Conservation (phyloP, 495 filamentous ascomycete species). For the Neurospora sp. region DNA sequence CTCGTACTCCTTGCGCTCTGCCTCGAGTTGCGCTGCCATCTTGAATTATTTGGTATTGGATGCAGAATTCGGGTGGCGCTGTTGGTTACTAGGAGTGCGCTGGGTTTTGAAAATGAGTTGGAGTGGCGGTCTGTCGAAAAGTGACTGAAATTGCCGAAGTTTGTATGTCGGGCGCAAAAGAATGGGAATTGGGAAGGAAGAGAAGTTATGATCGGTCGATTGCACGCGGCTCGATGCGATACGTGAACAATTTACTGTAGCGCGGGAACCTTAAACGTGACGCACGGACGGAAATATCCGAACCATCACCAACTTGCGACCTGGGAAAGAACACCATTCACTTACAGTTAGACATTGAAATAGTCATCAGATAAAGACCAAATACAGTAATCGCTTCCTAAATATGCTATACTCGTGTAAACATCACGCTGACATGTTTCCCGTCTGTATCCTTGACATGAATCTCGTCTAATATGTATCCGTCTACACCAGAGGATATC, state of each 20-base stretch:
- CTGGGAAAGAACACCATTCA: not conserved
- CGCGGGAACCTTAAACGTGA: not conserved
- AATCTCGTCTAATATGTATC: not conserved
- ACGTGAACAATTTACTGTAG: not conserved
- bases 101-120: not conserved
- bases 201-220: not conserved
- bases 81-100: not conserved
- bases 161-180: not conserved
- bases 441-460: not conserved
- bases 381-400: not conserved
- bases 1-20: constrained; percentile 73
- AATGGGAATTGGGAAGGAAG: not conserved
- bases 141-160: not conserved
- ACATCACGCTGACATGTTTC: not conserved
- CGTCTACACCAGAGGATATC: not conserved
- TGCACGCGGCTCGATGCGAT: not conserved
- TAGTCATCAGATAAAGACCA: not conserved
- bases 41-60: not conserved
- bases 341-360: not conserved
- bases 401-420: not conserved
- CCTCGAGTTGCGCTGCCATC: constrained; percentile 47
- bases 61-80: not conserved
- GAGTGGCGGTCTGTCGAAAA: not conserved
- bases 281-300: not conserved
- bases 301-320: not conserved